Conservation (phyloP, 257 asterid genomes). For the Mitragyna speciosa region DNA sequence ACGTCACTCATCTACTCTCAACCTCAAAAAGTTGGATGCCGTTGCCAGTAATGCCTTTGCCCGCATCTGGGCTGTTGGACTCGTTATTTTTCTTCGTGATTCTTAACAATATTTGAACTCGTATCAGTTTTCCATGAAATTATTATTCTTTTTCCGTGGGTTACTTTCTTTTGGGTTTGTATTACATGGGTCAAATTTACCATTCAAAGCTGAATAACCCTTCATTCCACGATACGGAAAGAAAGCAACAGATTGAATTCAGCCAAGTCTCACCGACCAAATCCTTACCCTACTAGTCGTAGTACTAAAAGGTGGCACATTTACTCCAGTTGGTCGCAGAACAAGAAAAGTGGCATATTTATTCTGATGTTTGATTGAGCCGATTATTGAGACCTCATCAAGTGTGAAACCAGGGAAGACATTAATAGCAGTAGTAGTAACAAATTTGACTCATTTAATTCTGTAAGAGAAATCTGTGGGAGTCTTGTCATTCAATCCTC, state of each 20-base stretch:
- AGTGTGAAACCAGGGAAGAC: slow-evolving; percentile 1
- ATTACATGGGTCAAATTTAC: neutral
- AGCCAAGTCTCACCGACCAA: slow-evolving; percentile 5
- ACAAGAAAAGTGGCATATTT: neutral
- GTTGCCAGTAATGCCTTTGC: neutral
- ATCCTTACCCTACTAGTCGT: neutral
- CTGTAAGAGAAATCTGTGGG: neutral
- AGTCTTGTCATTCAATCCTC: slow-evolving; percentile 2
- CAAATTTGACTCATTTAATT: slow-evolving; percentile 6
- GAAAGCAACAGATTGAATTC: neutral
- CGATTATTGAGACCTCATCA: slow-evolving; percentile 18
- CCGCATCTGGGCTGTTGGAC: no score
- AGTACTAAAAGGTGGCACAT: neutral
- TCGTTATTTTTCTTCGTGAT: no score
- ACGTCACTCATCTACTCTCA: neutral
- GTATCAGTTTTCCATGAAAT: no score
- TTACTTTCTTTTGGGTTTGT: neutral
- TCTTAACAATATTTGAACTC: no score
- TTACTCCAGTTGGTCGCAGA: no score
- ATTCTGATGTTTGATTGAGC: slow-evolving; percentile 9
- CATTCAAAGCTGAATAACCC: neutral
- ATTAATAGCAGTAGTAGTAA: neutral
- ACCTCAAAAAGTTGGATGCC: neutral
- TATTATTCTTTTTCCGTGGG: neutral
- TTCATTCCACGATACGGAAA: neutral